phyloP scores from a whole-genome alignment of 2,329 filamentous ascomycete genomes.

The Incumbomyces lentus region DNA sequence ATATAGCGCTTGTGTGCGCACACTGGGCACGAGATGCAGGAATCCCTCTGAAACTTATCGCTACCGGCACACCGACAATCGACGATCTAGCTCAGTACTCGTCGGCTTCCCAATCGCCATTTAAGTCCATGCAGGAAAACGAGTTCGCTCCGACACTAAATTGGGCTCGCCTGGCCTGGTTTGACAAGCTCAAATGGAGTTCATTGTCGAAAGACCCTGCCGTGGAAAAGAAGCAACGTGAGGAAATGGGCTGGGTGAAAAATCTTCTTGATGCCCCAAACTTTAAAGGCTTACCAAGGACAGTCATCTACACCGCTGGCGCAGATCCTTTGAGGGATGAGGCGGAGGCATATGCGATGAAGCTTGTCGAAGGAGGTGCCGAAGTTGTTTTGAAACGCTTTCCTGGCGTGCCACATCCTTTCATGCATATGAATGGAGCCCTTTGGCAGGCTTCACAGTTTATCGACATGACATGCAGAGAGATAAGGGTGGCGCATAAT shows the following conservation, averaged over 20 bases:
- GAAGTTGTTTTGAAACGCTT: constrained; percentile 35
- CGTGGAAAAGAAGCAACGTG: constrained; percentile 16
- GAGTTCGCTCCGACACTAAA: constrained; percentile 36
- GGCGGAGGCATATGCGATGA: constrained; percentile 40
- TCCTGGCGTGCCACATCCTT: constrained; percentile 31
- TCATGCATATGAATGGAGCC: constrained; percentile 33
- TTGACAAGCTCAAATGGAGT: constrained; percentile 28
- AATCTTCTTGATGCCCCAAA: constrained; percentile 1
- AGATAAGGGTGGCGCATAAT: constrained; percentile 7
- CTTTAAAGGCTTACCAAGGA: constrained; percentile 28
- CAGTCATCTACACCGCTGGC: constrained; percentile 37
- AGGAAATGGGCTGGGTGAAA: background rate
- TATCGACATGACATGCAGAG: constrained; percentile 20
- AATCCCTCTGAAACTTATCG: constrained; percentile 31
- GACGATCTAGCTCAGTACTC: constrained; percentile 32
- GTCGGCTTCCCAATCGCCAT: constrained; percentile 30
- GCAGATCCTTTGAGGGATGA: constrained; percentile 45
- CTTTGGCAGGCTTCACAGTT: constrained; percentile 25
- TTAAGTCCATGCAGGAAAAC: constrained; percentile 33
- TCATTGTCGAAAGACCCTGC: constrained; percentile 18
- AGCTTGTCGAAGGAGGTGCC: constrained; percentile 33
- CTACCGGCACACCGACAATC: constrained; percentile 32
- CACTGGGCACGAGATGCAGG: constrained; percentile 34
- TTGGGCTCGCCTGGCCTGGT: constrained; percentile 35
- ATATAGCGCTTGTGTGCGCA: constrained; percentile 22